phyloP scores from a whole-genome alignment of 2,329 filamentous ascomycete species.

The Chalaropsis thielavioides region DNA sequence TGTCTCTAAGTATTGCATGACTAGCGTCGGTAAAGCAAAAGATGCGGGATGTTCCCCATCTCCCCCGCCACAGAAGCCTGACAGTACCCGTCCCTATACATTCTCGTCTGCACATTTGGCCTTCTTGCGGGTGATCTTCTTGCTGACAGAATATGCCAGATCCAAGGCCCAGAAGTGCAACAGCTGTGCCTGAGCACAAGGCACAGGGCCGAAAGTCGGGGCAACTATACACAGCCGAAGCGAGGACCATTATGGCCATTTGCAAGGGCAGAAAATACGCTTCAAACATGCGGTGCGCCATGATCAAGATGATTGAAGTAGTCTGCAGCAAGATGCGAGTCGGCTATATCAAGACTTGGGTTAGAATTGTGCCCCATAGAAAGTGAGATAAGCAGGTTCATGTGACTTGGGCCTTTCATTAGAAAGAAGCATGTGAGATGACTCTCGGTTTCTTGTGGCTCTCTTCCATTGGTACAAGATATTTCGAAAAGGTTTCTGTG shows the following conservation, averaged over 20 bases:
- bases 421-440: too few relatives aligned
- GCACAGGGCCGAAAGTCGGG: constrained; percentile 52
- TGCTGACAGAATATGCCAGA: constrained; percentile 56
- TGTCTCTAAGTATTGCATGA: not conserved
- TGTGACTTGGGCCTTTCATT: too few relatives aligned
- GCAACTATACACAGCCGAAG: constrained; percentile 51
- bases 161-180: constrained; percentile 57
- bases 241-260: constrained; percentile 48
- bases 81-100: not conserved
- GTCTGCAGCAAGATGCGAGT: constrained; percentile 53
- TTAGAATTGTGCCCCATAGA: constrained; percentile 1
- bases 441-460: too few relatives aligned
- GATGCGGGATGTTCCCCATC: too few relatives aligned
- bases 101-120: constrained; percentile 1
- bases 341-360: constrained; percentile 33
- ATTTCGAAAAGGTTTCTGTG: not conserved
- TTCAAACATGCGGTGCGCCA: constrained; percentile 56
- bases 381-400: not conserved
- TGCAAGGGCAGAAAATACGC: constrained; percentile 59
- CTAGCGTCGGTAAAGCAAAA: not conserved
- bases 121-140: constrained; percentile 42
- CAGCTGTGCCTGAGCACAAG: constrained; percentile 51
- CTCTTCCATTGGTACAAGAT: not conserved
- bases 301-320: constrained; percentile 56
- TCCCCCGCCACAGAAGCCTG: too few relatives aligned